A percentile compares a stretch with the other conserved stretches of the same genome.
Evolutionary conservation across 768 basidiomycete genomes (phyloP).

Genomic region (Amanita jacksonii): DNA sequence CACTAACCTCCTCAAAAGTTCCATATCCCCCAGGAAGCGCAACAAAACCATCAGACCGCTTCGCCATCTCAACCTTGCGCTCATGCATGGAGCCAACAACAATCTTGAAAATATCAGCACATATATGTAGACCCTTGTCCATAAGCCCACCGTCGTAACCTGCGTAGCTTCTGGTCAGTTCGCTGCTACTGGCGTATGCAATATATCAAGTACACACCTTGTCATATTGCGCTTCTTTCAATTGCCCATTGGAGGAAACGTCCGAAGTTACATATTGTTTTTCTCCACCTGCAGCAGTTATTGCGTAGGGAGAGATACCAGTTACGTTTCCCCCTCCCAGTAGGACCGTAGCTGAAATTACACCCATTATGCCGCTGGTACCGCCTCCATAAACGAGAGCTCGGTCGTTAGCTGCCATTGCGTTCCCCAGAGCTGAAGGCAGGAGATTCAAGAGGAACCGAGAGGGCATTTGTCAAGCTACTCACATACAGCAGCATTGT

Average conservation of each 20-base stretch:
- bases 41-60: slow-evolving; percentile 68
- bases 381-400: slow-evolving; percentile 87
- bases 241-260: slow-evolving; percentile 11
- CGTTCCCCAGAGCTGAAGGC: slow-evolving; percentile 56
- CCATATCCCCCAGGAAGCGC: slow-evolving; percentile 92
- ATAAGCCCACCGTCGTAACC: neutral
- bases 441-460: neutral
- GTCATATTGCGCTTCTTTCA: slow-evolving; percentile 20
- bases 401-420: slow-evolving; percentile 49
- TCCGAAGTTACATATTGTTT: slow-evolving; percentile 33
- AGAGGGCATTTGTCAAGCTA: slow-evolving; percentile 8
- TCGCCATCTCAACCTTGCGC: slow-evolving; percentile 88
- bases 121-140: neutral
- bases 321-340: slow-evolving; percentile 62
- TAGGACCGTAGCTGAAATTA: slow-evolving; percentile 57
- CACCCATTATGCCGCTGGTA: slow-evolving; percentile 76
- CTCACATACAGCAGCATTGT: slow-evolving; percentile 63
- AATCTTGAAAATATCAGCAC: slow-evolving; percentile 29
- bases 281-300: slow-evolving; percentile 59
- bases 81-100: slow-evolving; percentile 81
- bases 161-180: neutral
- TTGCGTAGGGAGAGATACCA: slow-evolving; percentile 73
- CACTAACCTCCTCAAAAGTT: slow-evolving; percentile 81
- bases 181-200: neutral
- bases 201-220: slow-evolving; percentile 14